Base-by-base conservation (phyloP, 2,329 filamentous ascomycete genomes). In the Pseudopithomyces maydicus region DNA sequence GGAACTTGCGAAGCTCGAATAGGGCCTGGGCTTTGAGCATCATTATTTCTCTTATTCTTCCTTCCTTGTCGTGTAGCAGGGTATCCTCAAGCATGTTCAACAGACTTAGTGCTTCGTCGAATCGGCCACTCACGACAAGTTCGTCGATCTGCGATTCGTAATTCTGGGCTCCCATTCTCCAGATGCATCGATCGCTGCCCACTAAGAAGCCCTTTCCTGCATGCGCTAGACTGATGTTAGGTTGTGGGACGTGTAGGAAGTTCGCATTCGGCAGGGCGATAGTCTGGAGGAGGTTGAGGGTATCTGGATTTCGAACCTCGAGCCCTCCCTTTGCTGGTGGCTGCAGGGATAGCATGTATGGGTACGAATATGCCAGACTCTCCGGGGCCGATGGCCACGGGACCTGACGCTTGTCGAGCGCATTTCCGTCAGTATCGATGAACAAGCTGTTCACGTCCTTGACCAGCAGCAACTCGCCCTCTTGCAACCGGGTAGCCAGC, bases 361-460 rank as follows among this genome's bases (percentile, higher is more conserved):
- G 95, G 73, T 99, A 99, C 20, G 93, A 97, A 75, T 97, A 99
- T 20, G 94, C 95, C 57, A 99, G 88, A 54, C 89, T 89, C 68
- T 97, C 93, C 1, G 95, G 96, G 1, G 94, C 91, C 33, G 86
- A 82, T 41, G 88, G 85, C 95, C 95, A 99, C 1, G 92, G 92
- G n/a, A 99, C 88, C 73, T 98, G 93, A 54, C 90, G 84, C 75
- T 91, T 91, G 43, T 93, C 89, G 33, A 96, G 74, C 0, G 92
- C 84, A 64, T 92, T 93, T 4, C 93, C 95, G 29, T 92, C 84
- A 11, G 89, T 85, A 56, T 95, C 89, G 63, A 97, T 90, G 73
- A 99, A 99, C 51, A 97, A 80, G 1, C 93, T 96, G 74, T 97
- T 96, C 68, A 97, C 92, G 67, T 99, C 95, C 75, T 96, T 97